Percentiles rank a stretch among this genome's conserved stretches.
Conservation (phyloP, 164 flowering plant species). For the Paratinospora sagittata region DNA sequence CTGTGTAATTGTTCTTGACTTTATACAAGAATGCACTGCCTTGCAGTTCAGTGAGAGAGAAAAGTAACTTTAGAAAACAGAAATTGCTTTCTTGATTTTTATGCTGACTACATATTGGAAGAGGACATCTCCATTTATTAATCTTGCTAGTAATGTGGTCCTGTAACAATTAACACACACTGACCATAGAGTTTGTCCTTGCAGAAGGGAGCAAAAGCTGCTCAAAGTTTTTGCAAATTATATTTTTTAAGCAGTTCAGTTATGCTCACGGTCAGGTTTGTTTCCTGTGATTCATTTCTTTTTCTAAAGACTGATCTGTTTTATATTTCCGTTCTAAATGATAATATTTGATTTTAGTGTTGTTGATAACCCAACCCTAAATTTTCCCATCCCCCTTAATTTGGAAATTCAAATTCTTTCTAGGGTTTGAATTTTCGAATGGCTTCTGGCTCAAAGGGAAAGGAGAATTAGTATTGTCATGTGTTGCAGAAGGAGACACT, state of each 20-base stretch:
- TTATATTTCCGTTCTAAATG: not conserved
- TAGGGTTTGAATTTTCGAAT: not conserved
- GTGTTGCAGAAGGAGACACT: too few relatives aligned
- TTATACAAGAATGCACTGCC: not conserved
- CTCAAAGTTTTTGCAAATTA: slow-evolving; percentile 62
- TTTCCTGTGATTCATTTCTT: not conserved
- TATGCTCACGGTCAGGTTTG: slow-evolving; percentile 84
- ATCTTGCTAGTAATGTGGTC: not conserved
- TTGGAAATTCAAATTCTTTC: not conserved
- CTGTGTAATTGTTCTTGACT: not conserved
- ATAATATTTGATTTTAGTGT: not conserved
- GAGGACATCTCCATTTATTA: not conserved
- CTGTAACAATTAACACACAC: not conserved
- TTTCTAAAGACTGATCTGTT: not conserved
- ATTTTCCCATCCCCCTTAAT: too few relatives aligned
- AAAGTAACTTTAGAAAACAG: not conserved
- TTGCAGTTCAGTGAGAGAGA: not conserved
- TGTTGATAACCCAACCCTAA: too few relatives aligned
- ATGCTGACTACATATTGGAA: not conserved
- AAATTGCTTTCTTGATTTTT: not conserved
- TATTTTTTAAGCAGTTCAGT: slow-evolving; percentile 79
- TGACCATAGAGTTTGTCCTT: slow-evolving; percentile 16
- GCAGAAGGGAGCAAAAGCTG: slow-evolving; percentile 80
- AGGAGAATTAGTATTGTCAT: not conserved
- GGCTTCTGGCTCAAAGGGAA: not conserved